phyloP scores from a whole-genome alignment of 2,329 filamentous ascomycete species.

The Aspergillus neoniger region DNA sequence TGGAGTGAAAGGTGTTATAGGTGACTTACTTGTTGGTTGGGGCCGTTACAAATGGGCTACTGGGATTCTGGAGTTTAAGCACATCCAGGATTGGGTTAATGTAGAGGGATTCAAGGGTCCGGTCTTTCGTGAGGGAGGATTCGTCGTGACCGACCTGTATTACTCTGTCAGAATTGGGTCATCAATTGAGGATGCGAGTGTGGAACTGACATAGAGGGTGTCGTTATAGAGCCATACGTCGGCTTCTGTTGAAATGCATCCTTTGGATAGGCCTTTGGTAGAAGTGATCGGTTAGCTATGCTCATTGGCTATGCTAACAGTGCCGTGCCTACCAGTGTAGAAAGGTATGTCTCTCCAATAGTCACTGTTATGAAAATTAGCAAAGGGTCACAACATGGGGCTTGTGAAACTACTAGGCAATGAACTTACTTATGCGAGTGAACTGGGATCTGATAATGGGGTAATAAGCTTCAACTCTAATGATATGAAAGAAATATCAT shows the following conservation, averaged over 20 bases:
- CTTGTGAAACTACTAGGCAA: neutral
- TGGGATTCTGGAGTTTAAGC: slow-evolving; percentile 58
- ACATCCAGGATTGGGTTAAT: slow-evolving; percentile 61
- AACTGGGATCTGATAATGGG: slow-evolving; percentile 37
- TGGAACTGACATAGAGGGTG: slow-evolving; percentile 52
- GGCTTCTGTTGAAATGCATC: slow-evolving; percentile 60
- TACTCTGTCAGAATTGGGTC: slow-evolving; percentile 22
- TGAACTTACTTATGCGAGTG: slow-evolving; percentile 44
- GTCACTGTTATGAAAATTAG: slow-evolving; percentile 49
- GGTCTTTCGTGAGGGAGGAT: slow-evolving; percentile 52
- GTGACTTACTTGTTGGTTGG: slow-evolving; percentile 52
- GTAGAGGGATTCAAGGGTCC: slow-evolving; percentile 61
- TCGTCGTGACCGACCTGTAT: slow-evolving; percentile 56
- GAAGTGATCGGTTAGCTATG: neutral
- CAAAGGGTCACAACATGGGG: neutral
- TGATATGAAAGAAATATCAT: too few species aligned
- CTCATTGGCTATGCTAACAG: neutral
- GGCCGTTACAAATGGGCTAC: slow-evolving; percentile 49
- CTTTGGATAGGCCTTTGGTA: slow-evolving; percentile 53
- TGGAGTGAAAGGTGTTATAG: neutral
- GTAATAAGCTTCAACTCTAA: neutral
- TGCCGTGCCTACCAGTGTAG: slow-evolving; percentile 42
- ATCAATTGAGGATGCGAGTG: neutral
- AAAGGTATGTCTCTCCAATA: slow-evolving; percentile 55
- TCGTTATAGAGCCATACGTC: slow-evolving; percentile 62